Conservation (phyloP, 331 rosid genomes). For the Dryas integrifolia region DNA sequence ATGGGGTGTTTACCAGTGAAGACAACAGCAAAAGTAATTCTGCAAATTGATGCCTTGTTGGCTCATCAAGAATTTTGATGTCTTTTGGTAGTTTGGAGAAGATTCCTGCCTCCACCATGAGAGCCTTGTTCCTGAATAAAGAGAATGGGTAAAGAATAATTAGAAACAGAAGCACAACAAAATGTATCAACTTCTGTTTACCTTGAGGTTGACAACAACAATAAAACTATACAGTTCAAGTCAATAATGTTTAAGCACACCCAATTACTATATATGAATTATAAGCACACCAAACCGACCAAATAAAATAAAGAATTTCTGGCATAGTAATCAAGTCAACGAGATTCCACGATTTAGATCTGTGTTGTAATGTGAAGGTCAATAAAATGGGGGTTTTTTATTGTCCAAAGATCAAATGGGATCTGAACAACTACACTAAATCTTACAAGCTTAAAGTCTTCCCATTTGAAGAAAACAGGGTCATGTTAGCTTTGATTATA, state of each 20-base stretch:
- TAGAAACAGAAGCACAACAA: constrained; percentile 19
- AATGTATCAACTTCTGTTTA: constrained; percentile 34
- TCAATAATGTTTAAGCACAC: constrained; percentile 17
- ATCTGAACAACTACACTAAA: constrained; percentile 43
- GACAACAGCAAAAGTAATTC: constrained; percentile 65
- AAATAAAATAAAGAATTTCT: constrained; percentile 16
- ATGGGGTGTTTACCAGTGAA: constrained; percentile 61
- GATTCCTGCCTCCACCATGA: constrained; percentile 82
- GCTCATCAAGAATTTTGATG: constrained; percentile 50
- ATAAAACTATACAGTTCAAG: background rate
- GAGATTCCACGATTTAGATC: constrained; percentile 35
- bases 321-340: constrained; percentile 38
- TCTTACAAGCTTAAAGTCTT: constrained; percentile 24
- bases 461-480: constrained; percentile 31
- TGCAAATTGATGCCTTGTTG: constrained; percentile 49
- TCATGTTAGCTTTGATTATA: constrained; percentile 34
- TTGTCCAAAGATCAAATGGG: constrained; percentile 29
- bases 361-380: constrained; percentile 47
- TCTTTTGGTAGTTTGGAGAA: constrained; percentile 61
- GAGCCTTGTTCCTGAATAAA: constrained; percentile 73
- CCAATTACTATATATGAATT: no score
- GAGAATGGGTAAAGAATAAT: background rate
- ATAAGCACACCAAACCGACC: constrained; percentile 17
- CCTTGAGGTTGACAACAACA: constrained; percentile 42
- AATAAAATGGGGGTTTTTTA: constrained; percentile 32